Conservation (phyloP, 176 grass and related monocot genomes). For the Oryza officinalis region DNA sequence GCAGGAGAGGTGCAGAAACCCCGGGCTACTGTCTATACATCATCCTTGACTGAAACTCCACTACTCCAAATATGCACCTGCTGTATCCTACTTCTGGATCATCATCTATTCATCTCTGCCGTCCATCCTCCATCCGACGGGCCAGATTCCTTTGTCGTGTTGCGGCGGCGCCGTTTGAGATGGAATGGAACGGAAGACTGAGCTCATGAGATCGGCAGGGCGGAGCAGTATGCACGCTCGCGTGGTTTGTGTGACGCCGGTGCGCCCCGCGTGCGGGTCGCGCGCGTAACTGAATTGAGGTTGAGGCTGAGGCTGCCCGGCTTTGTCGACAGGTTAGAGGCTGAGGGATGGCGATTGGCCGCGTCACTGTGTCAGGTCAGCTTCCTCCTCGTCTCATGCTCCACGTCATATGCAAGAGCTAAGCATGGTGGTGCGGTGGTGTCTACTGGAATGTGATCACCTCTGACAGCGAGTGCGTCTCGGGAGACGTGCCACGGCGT, state of each 20-base stretch:
- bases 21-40: not conserved
- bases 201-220: slow-evolving; percentile 4
- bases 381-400: not conserved
- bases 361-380: not conserved
- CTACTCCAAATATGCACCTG: not conserved
- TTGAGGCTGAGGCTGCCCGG: not conserved
- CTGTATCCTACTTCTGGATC: not conserved
- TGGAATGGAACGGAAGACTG: not conserved
- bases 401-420: not conserved
- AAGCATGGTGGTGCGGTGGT: not conserved
- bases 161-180: not conserved
- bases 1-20: not conserved
- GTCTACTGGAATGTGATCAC: not conserved
- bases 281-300: slow-evolving; percentile 31
- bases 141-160: slow-evolving; percentile 18
- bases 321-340: not conserved
- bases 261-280: not conserved
- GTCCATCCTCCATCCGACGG: not conserved
- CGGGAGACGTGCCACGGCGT: not conserved
- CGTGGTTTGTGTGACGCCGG: slow-evolving; percentile 34
- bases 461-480: not conserved
- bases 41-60: not conserved
- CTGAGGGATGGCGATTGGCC: not conserved
- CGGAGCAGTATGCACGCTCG: not conserved
- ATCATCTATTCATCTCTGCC: not conserved